Percentiles rank a stretch among this genome's conserved stretches.
Evolutionary conservation across 1,284 basidiomycete genomes (phyloP).

Genomic region (Fereydounia khargensis): DNA sequence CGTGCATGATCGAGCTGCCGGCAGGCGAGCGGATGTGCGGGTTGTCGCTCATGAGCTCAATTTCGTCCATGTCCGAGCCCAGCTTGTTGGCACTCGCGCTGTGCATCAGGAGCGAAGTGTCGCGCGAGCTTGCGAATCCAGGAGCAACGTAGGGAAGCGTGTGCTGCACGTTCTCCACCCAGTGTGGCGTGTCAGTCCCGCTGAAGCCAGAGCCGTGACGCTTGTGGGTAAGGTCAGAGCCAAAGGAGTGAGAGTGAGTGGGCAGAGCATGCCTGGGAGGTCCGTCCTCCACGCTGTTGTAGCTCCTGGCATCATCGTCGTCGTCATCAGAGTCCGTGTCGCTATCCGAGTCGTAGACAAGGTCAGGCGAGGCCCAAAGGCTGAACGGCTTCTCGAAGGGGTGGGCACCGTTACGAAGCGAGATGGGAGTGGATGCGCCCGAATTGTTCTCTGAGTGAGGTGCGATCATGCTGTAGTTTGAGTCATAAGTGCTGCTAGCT

Average conservation of each 20-base stretch:
- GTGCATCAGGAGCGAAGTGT: conserved; percentile 25
- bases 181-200: conserved; percentile 24
- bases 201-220: too few species aligned
- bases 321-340: conserved; percentile 24
- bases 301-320: conserved; percentile 13
- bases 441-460: conserved; percentile 8
- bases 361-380: conserved; percentile 31
- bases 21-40: too few species aligned
- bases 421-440: conserved; percentile 6
- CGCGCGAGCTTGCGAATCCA: conserved; percentile 8
- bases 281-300: conserved; percentile 10
- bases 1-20: too few species aligned
- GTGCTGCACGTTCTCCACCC: conserved; percentile 29
- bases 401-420: neutral
- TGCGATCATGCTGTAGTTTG: too few species aligned
- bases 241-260: too few species aligned
- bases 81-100: too few species aligned
- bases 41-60: too few species aligned
- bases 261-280: too few species aligned
- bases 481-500: neutral
- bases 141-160: conserved; percentile 27
- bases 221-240: too few species aligned
- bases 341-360: conserved; percentile 29
- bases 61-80: too few species aligned
- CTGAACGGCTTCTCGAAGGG: conserved; percentile 16